A percentile compares a stretch with the other conserved stretches of the same genome.
Conservation (phyloP, 2,329 filamentous ascomycete species). For the Cladosporium phlei region DNA sequence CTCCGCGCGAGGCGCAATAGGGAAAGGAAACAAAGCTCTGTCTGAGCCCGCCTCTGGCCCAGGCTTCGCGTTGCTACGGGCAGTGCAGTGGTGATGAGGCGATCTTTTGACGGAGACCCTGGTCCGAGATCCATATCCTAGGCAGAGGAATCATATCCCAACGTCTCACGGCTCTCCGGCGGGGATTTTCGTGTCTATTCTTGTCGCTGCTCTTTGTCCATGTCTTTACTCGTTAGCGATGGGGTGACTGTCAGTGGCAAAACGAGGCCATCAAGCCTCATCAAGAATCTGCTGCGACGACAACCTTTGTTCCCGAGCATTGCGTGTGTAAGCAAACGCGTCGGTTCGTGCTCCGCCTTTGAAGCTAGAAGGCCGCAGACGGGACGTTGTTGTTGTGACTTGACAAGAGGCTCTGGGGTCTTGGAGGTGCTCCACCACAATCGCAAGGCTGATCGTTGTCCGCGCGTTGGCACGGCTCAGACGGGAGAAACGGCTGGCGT, state of each 20-base stretch:
- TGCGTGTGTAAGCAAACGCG: too few species aligned
- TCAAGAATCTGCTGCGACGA: background rate
- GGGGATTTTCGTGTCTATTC: background rate
- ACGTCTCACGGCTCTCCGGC: background rate
- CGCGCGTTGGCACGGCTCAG: background rate
- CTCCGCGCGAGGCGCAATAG: background rate
- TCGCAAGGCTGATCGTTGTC: constrained; percentile 12
- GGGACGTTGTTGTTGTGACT: background rate
- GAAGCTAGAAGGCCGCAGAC: background rate
- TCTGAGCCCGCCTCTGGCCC: background rate
- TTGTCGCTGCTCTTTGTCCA: background rate
- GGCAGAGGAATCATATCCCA: background rate
- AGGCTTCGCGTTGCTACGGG: constrained; percentile 8
- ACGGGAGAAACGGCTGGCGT: too few species aligned
- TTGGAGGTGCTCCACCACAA: constrained; percentile 2
- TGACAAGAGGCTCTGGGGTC: constrained; percentile 6
- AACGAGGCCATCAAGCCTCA: background rate
- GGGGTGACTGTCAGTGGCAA: too few species aligned
- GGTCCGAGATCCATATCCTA: background rate
- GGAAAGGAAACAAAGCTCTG: constrained; percentile 1
- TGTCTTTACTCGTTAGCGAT: too few species aligned
- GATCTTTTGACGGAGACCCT: background rate
- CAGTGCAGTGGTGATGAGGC: background rate
- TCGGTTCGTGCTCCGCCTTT: too few species aligned
- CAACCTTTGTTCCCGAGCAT: background rate